Conservation (phyloP, 768 basidiomycete genomes). For the Suillus paluster region DNA sequence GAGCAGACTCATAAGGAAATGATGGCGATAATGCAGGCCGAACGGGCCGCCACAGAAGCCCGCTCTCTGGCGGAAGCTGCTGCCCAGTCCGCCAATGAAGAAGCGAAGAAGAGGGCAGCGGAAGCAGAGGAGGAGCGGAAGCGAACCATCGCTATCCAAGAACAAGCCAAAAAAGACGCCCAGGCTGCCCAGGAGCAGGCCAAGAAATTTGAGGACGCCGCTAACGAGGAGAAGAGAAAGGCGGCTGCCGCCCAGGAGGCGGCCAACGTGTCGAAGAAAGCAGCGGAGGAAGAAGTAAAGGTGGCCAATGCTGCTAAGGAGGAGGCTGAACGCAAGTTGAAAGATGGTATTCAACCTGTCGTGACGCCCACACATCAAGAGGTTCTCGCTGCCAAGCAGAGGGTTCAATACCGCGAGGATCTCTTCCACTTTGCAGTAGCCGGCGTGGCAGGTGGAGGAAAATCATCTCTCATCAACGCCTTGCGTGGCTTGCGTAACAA, state of each 20-base stretch:
- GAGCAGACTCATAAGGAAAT: not conserved
- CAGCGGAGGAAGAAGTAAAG: constrained; percentile 16
- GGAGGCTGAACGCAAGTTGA: constrained; percentile 22
- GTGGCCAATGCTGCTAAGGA: constrained; percentile 12
- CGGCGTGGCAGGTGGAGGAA: constrained; percentile 38
- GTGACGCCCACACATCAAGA: constrained; percentile 28
- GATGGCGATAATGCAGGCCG: constrained; percentile 1
- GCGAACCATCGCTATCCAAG: constrained; percentile 9
- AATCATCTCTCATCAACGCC: constrained; percentile 42
- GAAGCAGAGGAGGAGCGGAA: constrained; percentile 16
- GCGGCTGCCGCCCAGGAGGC: constrained; percentile 18
- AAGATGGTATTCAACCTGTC: constrained; percentile 33
- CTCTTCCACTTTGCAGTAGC: constrained; percentile 38
- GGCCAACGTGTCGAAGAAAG: constrained; percentile 14
- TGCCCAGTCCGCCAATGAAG: constrained; percentile 9
- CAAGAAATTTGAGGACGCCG: constrained; percentile 7
- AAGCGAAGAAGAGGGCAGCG: not conserved
- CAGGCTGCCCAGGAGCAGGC: constrained; percentile 15
- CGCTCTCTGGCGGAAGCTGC: constrained; percentile 12
- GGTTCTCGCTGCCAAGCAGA: constrained; percentile 14
- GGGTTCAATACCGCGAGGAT: constrained; percentile 25
- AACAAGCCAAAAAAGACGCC: constrained; percentile 12
- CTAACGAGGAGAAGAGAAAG: constrained; percentile 21
- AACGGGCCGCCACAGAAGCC: constrained; percentile 3
- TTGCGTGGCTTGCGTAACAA: constrained; percentile 33